Evolutionary conservation across 108 stramenopile species (phyloP), one percentile per base, ranked within the genome.

Genomic region (Pelagomonas calceolata): DNA sequence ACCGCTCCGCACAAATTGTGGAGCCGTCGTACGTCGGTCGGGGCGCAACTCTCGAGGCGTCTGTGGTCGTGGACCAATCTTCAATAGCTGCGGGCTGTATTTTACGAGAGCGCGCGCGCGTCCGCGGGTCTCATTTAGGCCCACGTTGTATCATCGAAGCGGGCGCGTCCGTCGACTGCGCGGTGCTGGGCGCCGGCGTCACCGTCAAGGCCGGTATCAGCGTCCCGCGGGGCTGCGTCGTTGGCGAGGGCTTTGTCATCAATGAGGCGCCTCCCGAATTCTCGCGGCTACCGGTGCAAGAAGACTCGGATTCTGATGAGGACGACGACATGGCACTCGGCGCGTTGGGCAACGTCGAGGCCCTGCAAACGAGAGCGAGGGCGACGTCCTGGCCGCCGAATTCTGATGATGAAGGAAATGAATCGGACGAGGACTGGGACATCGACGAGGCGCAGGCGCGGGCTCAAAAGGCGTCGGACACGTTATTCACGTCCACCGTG

Each of bases 181-280:
- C 89, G 65, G 81, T 97, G 63, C 65, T 95, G 43, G 89, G 91
- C 35, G 79, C 86, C 51, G 88, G 86, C 66, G 79, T 79, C 35
- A 67, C 86, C 0, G 73, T 95, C 30, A 73, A 74, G 44, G 80
- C 74, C n/a, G 87, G 90, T 43, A 93, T 93, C 0, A 70, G 78
- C 4, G 70, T 97, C 7, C 74, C 80, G 44, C 79, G 78, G 67
- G 96, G 96, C 51, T 95, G 93, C 79, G 81, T 95, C 29, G 85
- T 97, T 73, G 92, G 93, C 60, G 67, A 73, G 66, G 92, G 91
- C 64, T 92, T 93, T 67, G 75, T 94, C 18, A 83, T 97, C 76
- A 93, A 92, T 30, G 75, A 80, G n/a, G n/a, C n/a, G n/a, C n/a
- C n/a, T n/a, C n/a, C n/a, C n/a, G n/a, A n/a, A n/a, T n/a, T n/a